Conservation (phyloP, 176 grass and related monocot species). For the Carex littledalei region DNA sequence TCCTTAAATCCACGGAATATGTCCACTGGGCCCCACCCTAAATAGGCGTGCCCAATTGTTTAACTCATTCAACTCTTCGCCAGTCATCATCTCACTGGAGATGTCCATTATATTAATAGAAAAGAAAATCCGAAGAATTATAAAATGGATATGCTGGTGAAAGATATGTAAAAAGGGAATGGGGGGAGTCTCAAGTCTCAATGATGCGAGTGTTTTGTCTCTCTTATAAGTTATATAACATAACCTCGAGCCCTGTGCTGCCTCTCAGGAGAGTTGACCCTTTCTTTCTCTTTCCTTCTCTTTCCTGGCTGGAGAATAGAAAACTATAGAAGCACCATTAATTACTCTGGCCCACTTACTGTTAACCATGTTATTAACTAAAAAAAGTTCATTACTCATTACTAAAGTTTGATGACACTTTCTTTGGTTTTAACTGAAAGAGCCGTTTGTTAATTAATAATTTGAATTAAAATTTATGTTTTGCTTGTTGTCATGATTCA, state of each 20-base stretch:
- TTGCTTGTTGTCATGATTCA: neutral
- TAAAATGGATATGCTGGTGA: slow-evolving; percentile 5
- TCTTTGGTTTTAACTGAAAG: neutral
- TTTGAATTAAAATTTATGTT: neutral
- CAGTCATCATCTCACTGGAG: neutral
- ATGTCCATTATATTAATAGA: neutral
- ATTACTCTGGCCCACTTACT: slow-evolving; percentile 13
- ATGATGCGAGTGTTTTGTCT: slow-evolving; percentile 29
- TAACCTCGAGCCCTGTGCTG: slow-evolving; percentile 26
- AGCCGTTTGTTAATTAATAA: neutral
- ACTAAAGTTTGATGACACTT: neutral
- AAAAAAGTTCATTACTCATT: neutral
- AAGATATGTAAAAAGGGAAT: slow-evolving; percentile 18
- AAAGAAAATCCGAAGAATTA: neutral
- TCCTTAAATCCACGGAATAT: slow-evolving; percentile 11
- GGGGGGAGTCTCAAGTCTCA: neutral
- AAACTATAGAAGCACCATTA: slow-evolving; percentile 11
- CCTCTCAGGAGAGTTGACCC: slow-evolving; percentile 29
- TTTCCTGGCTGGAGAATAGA: slow-evolving; percentile 8
- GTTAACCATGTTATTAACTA: neutral
- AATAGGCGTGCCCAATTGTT: slow-evolving; percentile 8
- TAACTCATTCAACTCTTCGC: neutral
- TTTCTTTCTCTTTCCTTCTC: neutral
- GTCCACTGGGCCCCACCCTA: slow-evolving; percentile 10
- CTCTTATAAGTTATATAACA: neutral